Conservation (phyloP, 1,284 basidiomycete genomes). For the Austroboletus novae-zelandiae region DNA sequence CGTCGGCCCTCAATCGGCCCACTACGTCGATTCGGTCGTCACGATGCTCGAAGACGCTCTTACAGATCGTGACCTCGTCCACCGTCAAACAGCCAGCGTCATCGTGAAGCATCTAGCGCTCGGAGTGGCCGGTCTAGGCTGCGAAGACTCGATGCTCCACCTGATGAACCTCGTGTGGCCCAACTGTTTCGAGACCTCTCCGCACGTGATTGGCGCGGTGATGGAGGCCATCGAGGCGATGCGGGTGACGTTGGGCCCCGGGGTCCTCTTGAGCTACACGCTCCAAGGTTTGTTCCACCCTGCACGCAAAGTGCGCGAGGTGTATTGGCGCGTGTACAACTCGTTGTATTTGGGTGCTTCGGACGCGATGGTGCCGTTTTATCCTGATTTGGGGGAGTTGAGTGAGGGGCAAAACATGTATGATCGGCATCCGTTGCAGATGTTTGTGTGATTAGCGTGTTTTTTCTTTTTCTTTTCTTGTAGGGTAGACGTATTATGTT, state of each 20-base stretch:
- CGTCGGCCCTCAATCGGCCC: conserved; percentile 98
- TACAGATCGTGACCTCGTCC: conserved; percentile 97
- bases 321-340: conserved; percentile 93
- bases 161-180: conserved; percentile 99
- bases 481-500: conserved; percentile 3
- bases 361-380: conserved; percentile 94
- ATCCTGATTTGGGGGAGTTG: conserved; percentile 84
- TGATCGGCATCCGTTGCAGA: conserved; percentile 80
- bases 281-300: conserved; percentile 96
- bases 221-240: conserved; percentile 98
- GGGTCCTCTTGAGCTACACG: conserved; percentile 86
- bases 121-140: conserved; percentile 94
- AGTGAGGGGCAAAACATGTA: conserved; percentile 89
- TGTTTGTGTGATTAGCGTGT: conserved; percentile 57
- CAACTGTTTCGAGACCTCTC: conserved; percentile 97
- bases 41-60: conserved; percentile 98
- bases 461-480: background rate
- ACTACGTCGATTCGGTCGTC: conserved; percentile 96
- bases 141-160: conserved; percentile 97
- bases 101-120: conserved; percentile 98
- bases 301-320: conserved; percentile 92
- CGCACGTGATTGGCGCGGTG: conserved; percentile 96
- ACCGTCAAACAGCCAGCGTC: conserved; percentile 97
- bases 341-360: conserved; percentile 85
- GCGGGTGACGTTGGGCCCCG: conserved; percentile 93